Evolutionary conservation across 73 alveolate genomes (phyloP).

Genomic region (Effrenium voratum): DNA sequence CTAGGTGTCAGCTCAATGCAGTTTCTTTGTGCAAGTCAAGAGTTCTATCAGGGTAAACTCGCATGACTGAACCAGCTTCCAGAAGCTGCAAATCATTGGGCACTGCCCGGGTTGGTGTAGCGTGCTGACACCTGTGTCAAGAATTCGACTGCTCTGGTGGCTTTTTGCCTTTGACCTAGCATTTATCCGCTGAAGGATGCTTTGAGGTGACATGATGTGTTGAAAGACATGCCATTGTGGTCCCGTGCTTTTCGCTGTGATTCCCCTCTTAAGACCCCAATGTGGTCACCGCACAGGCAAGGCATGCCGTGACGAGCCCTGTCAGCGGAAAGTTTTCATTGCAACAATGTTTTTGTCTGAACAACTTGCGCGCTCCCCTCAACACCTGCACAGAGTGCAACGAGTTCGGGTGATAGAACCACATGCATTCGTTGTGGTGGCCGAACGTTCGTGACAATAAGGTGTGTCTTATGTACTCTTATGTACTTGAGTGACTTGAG

Average conservation of each 20-base stretch:
- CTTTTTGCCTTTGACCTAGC: constrained; percentile 75
- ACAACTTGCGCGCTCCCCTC: constrained; percentile 77
- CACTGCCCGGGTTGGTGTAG: not conserved
- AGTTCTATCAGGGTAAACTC: no score
- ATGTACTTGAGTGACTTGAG: constrained; percentile 8
- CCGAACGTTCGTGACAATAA: constrained; percentile 14
- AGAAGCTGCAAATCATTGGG: not conserved
- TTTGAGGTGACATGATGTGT: constrained; percentile 34
- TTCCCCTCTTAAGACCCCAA: not conserved
- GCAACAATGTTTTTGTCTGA: constrained; percentile 84
- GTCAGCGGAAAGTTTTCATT: constrained; percentile 89
- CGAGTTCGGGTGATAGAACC: constrained; percentile 50
- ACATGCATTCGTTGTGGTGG: constrained; percentile 50
- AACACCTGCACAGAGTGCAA: constrained; percentile 78
- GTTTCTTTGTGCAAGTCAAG: no score
- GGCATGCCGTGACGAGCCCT: not conserved
- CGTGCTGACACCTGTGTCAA: constrained; percentile 89
- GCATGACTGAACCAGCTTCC: not conserved
- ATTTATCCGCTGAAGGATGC: constrained; percentile 26
- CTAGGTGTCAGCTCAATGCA: constrained; percentile 71
- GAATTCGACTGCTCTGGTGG: constrained; percentile 89
- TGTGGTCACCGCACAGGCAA: no score
- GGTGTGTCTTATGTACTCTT: constrained; percentile 19
- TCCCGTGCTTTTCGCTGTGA: constrained; percentile 19
- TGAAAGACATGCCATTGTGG: not conserved